phyloP scores from a whole-genome alignment of 1,284 basidiomycete species.

The Cystobasidium slooffiae region DNA sequence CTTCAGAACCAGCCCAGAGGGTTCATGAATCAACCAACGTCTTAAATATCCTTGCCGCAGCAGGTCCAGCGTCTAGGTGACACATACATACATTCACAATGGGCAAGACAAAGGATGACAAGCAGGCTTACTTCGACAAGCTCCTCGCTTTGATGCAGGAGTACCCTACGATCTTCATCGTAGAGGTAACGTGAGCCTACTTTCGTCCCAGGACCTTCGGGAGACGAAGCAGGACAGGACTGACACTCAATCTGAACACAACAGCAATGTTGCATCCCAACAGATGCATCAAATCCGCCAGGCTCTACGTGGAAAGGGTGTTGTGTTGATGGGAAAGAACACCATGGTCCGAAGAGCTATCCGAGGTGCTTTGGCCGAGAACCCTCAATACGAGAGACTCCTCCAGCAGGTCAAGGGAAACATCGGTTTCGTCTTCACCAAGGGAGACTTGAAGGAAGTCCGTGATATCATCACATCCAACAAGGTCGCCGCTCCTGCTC shows the following conservation, averaged over 20 bases:
- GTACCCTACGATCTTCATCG: slow-evolving; percentile 82
- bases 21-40: too few relatives aligned
- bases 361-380: slow-evolving; percentile 83
- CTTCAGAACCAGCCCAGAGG: too few relatives aligned
- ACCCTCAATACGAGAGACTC: slow-evolving; percentile 93
- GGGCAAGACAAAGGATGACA: slow-evolving; percentile 62
- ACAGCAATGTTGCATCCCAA: slow-evolving; percentile 92
- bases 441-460: slow-evolving; percentile 88
- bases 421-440: slow-evolving; percentile 99
- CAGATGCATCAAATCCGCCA: slow-evolving; percentile 99
- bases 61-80: slow-evolving; percentile 42
- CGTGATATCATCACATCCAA: slow-evolving; percentile 90
- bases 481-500: slow-evolving; percentile 97
- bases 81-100: slow-evolving; percentile 27
- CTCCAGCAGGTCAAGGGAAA: slow-evolving; percentile 95
- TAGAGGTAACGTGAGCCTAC: slow-evolving; percentile 81
- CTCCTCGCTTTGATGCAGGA: slow-evolving; percentile 85
- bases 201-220: not conserved
- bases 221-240: not conserved
- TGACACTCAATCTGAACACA: not conserved
- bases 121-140: slow-evolving; percentile 91
- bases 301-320: slow-evolving; percentile 91
- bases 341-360: slow-evolving; percentile 99
- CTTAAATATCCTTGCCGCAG: slow-evolving; percentile 36
- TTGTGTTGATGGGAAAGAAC: slow-evolving; percentile 99